Percentiles rank a stretch among this genome's conserved stretches.
These are phyloP conservation scores for Clonostachys solani DNA, from an alignment of 2,329 filamentous ascomycete species.

Conservation along the genomic window DNA sequence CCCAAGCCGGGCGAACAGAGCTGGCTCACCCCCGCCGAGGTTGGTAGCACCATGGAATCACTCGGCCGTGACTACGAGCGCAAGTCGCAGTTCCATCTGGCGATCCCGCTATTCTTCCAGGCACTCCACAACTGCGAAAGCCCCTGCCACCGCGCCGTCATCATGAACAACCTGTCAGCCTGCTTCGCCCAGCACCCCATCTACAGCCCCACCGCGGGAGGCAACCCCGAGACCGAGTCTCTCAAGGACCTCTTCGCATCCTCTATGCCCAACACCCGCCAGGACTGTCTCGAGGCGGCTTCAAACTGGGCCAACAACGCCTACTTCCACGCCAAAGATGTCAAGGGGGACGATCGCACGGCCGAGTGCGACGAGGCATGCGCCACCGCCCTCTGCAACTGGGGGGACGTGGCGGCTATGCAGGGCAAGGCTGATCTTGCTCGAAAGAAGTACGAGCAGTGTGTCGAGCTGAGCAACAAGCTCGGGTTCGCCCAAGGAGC, in stretches of 20 bases:
- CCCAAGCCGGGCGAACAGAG: constrained; percentile 65
- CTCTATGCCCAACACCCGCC: constrained; percentile 39
- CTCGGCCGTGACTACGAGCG: constrained; percentile 74
- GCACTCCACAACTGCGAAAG: constrained; percentile 65
- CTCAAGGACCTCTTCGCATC: constrained; percentile 18
- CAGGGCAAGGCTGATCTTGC: constrained; percentile 63
- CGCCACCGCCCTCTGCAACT: constrained; percentile 78
- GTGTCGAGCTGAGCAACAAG: constrained; percentile 54
- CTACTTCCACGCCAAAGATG: constrained; percentile 59
- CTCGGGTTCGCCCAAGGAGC: constrained; percentile 48
- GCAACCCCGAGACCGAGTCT: constrained; percentile 13
- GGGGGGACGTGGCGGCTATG: constrained; percentile 80
- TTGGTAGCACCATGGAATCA: constrained; percentile 71
- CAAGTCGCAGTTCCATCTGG: constrained; percentile 72
- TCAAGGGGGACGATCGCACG: constrained; percentile 62
- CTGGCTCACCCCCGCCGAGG: constrained; percentile 68
- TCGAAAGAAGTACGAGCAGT: constrained; percentile 63
- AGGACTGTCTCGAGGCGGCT: constrained; percentile 64
- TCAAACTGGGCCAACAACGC: constrained; percentile 78
- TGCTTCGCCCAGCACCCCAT: constrained; percentile 66
- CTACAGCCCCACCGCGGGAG: constrained; percentile 14
- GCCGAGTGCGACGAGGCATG: constrained; percentile 83
- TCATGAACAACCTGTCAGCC: constrained; percentile 83
- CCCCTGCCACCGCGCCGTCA: constrained; percentile 72
- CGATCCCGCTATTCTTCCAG: constrained; percentile 82